Percentiles rank a stretch among this genome's conserved stretches.
phyloP scores from a whole-genome alignment of 1,284 basidiomycete genomes.

The Neonothopanus nambi region DNA sequence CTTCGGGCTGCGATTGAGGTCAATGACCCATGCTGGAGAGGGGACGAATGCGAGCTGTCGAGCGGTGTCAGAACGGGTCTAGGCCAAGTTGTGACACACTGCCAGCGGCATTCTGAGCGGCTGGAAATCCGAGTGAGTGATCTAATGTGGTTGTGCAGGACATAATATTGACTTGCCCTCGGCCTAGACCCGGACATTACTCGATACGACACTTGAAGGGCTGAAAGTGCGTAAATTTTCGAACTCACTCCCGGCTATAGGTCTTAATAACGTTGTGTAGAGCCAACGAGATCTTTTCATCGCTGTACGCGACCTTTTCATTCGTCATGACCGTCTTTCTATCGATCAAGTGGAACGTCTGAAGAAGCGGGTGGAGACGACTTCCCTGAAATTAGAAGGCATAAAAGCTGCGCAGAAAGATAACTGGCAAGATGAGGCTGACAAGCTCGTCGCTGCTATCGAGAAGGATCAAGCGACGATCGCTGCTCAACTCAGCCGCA shows the following conservation, averaged over 20 bases:
- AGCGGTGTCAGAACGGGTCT: conserved; percentile 78
- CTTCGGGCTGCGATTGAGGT: conserved; percentile 78
- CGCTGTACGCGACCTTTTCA: conserved; percentile 81
- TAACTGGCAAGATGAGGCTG: conserved; percentile 81
- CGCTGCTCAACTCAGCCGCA: conserved; percentile 63
- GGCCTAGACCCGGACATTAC: conserved; percentile 52
- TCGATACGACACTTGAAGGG: conserved; percentile 70
- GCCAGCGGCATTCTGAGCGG: conserved; percentile 75
- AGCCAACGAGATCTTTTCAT: conserved; percentile 86
- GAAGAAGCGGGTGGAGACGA: conserved; percentile 80
- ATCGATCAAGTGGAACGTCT: conserved; percentile 84
- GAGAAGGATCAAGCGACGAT: conserved; percentile 81
- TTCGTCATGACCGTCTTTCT: conserved; percentile 80
- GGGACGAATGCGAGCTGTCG: conserved; percentile 79
- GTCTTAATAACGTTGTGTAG: conserved; percentile 37
- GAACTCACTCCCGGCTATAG: background rate
- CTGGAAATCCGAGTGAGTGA: conserved; percentile 74
- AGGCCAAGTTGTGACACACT: conserved; percentile 65
- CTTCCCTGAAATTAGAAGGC: conserved; percentile 73
- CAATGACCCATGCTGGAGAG: conserved; percentile 75
- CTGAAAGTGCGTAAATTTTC: conserved; percentile 55
- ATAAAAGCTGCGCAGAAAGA: conserved; percentile 71
- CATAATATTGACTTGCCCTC: conserved; percentile 11
- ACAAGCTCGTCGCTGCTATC: conserved; percentile 65
- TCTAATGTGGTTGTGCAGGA: background rate